phyloP scores from a whole-genome alignment of 352 stramenopile species.

The Globisporangium middletonii region DNA sequence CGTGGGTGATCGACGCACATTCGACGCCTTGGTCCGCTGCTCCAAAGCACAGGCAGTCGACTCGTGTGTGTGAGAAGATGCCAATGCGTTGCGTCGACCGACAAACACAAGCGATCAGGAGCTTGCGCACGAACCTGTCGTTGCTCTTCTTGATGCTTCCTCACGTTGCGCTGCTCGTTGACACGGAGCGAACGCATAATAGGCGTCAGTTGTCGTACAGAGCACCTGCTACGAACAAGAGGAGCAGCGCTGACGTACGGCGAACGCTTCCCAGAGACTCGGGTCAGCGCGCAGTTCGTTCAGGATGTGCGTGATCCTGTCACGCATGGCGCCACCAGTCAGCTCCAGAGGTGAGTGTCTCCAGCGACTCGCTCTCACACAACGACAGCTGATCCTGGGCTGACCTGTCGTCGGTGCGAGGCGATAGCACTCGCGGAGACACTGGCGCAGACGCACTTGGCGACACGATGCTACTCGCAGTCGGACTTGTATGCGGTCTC shows the following conservation, averaged over 20 bases:
- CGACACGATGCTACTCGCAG: constrained; percentile 3
- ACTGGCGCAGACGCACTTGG: not conserved
- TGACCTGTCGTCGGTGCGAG: constrained; percentile 26
- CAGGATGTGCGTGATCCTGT: constrained; percentile 49
- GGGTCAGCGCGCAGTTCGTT: constrained; percentile 54
- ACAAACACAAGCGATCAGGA: not conserved
- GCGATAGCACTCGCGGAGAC: constrained; percentile 16
- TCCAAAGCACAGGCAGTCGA: not conserved
- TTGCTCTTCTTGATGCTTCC: constrained; percentile 10
- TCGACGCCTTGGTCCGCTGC: constrained; percentile 31
- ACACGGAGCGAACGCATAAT: not conserved
- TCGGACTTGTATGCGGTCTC: constrained; percentile 16
- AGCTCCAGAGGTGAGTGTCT: not conserved
- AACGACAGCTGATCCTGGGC: not conserved
- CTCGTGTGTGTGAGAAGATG: not conserved
- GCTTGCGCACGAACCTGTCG: constrained; percentile 3
- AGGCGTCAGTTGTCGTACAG: not conserved
- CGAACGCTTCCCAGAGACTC: constrained; percentile 44
- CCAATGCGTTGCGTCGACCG: not conserved
- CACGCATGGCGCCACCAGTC: not conserved
- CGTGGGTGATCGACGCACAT: constrained; percentile 7
- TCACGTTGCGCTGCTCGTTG: constrained; percentile 21
- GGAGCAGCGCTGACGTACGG: constrained; percentile 15
- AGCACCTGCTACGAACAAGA: too few species aligned
- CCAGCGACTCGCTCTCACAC: not conserved